Base-by-base conservation (phyloP, 352 stramenopile species). In the Pythium guiyangense region DNA sequence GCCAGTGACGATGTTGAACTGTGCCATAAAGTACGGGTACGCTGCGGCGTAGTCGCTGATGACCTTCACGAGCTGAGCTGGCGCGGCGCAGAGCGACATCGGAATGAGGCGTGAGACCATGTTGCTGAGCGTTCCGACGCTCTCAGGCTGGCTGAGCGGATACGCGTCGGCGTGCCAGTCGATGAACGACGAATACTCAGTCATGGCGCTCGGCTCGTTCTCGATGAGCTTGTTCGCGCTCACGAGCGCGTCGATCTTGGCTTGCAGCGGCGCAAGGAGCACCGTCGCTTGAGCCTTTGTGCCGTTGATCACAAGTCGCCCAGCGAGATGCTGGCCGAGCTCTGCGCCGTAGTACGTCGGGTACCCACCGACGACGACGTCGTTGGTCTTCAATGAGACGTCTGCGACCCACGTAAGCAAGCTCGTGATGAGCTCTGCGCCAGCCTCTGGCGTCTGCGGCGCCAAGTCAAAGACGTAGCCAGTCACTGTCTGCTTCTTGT, bases 1-100 rank as follows among this genome's bases (percentile, higher is more conserved):
- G 22, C 52, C 52, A 15, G 52, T 22, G 27, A 50, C 52, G 9
- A 57, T n/a, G 18, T 57, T 50, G 39, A 57, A 14, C 15, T 57
- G 22, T 3, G 6, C 52, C 34, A 25, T 18, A 22, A 47, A 55
- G 34, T 22, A 26, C 35, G 49, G 35, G 12, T 47, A 47, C 22
- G 34, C 20, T 17, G 20, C 18, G 6, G 12, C 35, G 35, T 55
- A 55, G 35, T 47, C 49, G 6, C 6, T 17, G 34, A 55, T n/a
- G 3, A 55, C 22, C 49, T 55, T 55, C 14, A 55, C 49, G 35
- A 55, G 49, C 20, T 35, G 8, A 17, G 25, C 35, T 31, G 49
- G 49, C 20, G 43, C 6, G 4, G 49, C 35, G 6, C 49, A 47
- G 4, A 55, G 25, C 14, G 49, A 39, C 34, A 17, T 55, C 2